Conservation (phyloP, 805 yeast species). For the Wickerhamomyces pijperi region DNA sequence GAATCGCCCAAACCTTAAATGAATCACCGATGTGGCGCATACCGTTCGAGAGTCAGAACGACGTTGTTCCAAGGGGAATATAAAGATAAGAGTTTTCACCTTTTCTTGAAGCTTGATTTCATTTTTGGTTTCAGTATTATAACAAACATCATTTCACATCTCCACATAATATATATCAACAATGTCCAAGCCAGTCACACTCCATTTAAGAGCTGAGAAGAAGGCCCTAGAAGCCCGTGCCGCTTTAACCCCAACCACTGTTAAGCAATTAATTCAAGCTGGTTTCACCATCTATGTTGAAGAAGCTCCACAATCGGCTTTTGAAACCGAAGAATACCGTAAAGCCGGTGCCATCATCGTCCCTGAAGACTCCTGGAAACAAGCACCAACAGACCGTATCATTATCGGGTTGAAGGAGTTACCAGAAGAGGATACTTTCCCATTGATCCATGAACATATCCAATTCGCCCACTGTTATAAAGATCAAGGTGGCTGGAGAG, state of each 20-base stretch:
- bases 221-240: constrained; percentile 97
- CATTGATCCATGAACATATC: constrained; percentile 89
- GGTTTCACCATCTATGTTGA: constrained; percentile 88
- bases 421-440: constrained; percentile 84
- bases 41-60: no score
- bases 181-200: constrained; percentile 32
- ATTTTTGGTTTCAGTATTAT: no score
- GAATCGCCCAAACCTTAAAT: no score
- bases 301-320: constrained; percentile 75
- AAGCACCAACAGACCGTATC: constrained; percentile 83
- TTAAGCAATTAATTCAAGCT: constrained; percentile 71
- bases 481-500: constrained; percentile 95
- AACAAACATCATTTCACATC: no score
- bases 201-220: constrained; percentile 93
- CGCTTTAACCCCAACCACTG: constrained; percentile 86
- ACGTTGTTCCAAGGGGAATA: no score
- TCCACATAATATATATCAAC: no score
- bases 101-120: no score
- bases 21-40: no score
- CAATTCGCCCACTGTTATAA: constrained; percentile 99
- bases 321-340: constrained; percentile 63
- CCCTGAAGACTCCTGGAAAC: constrained; percentile 87
- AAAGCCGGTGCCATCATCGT: constrained; percentile 79
- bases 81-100: no score
- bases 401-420: constrained; percentile 91